Percentiles rank a stretch among this genome's conserved stretches.
phyloP scores from a whole-genome alignment of 495 filamentous ascomycete genomes.

The Cercophora samala region DNA sequence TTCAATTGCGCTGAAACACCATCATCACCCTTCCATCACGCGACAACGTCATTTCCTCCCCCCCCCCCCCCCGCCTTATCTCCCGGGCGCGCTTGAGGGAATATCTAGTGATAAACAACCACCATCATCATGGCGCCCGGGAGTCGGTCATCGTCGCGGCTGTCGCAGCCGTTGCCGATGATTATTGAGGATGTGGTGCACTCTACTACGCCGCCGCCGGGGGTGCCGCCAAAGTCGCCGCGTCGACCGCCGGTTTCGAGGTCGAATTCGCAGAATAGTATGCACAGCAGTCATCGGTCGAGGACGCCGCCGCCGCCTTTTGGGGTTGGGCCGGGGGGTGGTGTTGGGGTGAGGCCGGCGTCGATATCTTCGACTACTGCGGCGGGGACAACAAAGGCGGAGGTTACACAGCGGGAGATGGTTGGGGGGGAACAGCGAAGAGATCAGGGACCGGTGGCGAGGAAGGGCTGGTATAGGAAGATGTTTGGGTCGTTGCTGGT shows the following conservation, averaged over 20 bases:
- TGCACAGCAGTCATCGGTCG: conserved; percentile 1
- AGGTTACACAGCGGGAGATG: neutral
- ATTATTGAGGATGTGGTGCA: conserved; percentile 21
- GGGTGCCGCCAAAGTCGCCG: conserved; percentile 18
- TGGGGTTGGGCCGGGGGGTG: neutral
- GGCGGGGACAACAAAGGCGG: neutral
- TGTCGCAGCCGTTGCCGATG: conserved; percentile 22
- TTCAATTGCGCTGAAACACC: neutral
- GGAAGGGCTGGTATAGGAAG: conserved; percentile 45
- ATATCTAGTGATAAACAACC: neutral
- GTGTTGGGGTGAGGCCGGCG: neutral
- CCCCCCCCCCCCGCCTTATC: neutral
- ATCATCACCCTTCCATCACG: neutral
- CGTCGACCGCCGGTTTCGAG: conserved; percentile 11
- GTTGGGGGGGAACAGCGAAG: neutral
- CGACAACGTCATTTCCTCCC: neutral
- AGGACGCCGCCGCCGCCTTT: conserved; percentile 1
- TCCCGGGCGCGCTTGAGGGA: neutral
- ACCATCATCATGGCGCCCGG: conserved; percentile 23
- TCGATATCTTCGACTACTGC: neutral
- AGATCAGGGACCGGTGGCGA: conserved; percentile 5
- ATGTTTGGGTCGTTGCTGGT: conserved; percentile 30
- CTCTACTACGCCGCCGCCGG: conserved; percentile 9
- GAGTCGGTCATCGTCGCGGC: conserved; percentile 18
- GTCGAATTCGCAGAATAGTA: neutral